Conservation (phyloP, 805 yeast genomes). For the Candida oleophila region DNA sequence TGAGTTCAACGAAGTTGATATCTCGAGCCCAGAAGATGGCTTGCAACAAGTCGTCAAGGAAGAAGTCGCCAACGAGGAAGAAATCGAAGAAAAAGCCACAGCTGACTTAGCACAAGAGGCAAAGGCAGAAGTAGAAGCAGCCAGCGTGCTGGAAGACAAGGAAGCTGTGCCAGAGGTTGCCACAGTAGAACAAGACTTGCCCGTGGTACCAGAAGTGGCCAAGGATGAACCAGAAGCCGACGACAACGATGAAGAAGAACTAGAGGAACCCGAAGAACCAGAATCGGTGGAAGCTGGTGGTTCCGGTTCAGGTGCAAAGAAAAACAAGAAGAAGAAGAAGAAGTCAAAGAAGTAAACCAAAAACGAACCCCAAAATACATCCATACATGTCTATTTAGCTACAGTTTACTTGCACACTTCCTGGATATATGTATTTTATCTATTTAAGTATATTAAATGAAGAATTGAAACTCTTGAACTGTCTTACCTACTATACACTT, state of each 20-base stretch:
- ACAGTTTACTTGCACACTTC: background rate
- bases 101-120: background rate
- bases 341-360: conserved; percentile 8
- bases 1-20: background rate
- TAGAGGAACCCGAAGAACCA: conserved; percentile 9
- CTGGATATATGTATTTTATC: background rate
- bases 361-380: too few relatives aligned
- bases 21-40: background rate
- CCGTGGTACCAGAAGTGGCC: conserved; percentile 6
- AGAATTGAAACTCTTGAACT: background rate
- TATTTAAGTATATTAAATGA: background rate
- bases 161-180: conserved; percentile 3
- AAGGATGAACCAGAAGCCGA: conserved; percentile 11
- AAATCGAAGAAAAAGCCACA: background rate
- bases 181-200: background rate
- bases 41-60: conserved; percentile 7
- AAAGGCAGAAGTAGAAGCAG: conserved; percentile 1
- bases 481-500: conserved; percentile 11
- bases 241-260: conserved; percentile 8
- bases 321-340: conserved; percentile 18
- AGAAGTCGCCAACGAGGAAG: conserved; percentile 4
- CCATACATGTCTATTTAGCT: too few relatives aligned
- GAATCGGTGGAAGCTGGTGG: conserved; percentile 6
- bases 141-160: background rate
- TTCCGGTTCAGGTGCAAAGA: conserved; percentile 9